Evolutionary conservation across 768 basidiomycete genomes (phyloP).

Genomic region (Mycena indigotica): DNA sequence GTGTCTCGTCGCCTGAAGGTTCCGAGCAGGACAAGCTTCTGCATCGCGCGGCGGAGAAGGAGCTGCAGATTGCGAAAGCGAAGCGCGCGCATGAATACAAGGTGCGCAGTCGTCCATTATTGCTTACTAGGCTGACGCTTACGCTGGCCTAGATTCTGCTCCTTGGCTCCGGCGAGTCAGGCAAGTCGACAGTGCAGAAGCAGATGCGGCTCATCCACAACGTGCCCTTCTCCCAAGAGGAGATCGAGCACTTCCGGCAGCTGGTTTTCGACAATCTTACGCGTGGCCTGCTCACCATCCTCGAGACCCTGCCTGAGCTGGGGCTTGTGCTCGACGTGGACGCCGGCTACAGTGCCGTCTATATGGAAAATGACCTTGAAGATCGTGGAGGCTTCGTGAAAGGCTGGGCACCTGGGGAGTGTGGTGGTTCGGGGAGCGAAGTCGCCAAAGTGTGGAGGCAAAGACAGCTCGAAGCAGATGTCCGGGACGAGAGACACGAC

Average conservation of each 20-base stretch:
- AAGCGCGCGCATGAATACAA: not conserved
- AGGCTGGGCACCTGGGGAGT: not conserved
- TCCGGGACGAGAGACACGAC: not conserved
- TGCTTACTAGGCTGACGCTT: not conserved
- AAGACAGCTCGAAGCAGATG: not conserved
- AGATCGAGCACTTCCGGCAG: slow-evolving; percentile 88
- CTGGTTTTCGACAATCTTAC: slow-evolving; percentile 92
- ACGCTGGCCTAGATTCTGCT: slow-evolving; percentile 65
- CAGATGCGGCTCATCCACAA: slow-evolving; percentile 98
- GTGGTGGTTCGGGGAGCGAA: no score
- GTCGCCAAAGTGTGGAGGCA: no score
- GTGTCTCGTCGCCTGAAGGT: not conserved
- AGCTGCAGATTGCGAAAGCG: not conserved
- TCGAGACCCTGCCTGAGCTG: slow-evolving; percentile 91
- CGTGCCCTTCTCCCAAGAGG: slow-evolving; percentile 76
- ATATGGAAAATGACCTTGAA: not conserved
- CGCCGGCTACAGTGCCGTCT: slow-evolving; percentile 37
- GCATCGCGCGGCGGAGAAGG: not conserved
- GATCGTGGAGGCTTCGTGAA: not conserved
- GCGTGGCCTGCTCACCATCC: slow-evolving; percentile 76
- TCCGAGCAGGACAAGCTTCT: not conserved
- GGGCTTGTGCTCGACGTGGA: slow-evolving; percentile 67
- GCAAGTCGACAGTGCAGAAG: slow-evolving; percentile 93
- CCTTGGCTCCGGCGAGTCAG: slow-evolving; percentile 90
- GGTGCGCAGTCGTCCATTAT: not conserved